Evolutionary conservation across 2,329 filamentous ascomycete genomes (phyloP).

Genomic region (Arthrobotrys conoides): DNA sequence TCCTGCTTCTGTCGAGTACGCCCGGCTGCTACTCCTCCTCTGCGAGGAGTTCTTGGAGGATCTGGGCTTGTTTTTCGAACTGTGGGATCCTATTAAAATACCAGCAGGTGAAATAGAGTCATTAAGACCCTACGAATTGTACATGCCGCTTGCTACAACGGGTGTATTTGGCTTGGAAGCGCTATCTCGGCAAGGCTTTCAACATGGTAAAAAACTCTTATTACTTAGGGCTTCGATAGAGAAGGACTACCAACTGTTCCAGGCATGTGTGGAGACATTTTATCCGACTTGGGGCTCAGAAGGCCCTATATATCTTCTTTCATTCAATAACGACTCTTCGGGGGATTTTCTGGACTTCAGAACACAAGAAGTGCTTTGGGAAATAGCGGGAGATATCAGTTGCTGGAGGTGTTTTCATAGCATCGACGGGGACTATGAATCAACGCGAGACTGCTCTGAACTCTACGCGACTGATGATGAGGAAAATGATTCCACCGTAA

Average conservation of each 20-base stretch:
- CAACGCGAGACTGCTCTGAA: too few species aligned
- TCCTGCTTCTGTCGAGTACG: background rate
- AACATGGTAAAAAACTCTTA: background rate
- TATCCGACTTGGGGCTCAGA: background rate
- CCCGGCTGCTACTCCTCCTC: background rate
- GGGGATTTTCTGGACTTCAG: background rate
- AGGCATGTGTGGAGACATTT: background rate
- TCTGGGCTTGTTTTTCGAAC: background rate
- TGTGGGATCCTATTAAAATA: conserved; percentile 16
- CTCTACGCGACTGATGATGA: too few species aligned
- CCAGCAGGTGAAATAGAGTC: background rate
- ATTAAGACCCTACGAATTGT: background rate
- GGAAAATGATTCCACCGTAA: too few species aligned
- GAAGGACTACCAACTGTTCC: background rate
- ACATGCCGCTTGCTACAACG: background rate
- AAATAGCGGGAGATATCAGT: too few species aligned
- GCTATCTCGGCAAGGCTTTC: background rate
- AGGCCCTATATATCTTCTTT: background rate
- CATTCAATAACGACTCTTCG: background rate
- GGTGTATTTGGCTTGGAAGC: background rate
- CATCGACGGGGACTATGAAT: too few species aligned
- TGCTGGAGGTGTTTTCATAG: too few species aligned
- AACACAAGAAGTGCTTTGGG: background rate
- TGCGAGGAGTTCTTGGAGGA: conserved; percentile 1
- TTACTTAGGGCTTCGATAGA: background rate